Base-by-base conservation (phyloP, 768 basidiomycete genomes). In the Lentinula edodes region DNA sequence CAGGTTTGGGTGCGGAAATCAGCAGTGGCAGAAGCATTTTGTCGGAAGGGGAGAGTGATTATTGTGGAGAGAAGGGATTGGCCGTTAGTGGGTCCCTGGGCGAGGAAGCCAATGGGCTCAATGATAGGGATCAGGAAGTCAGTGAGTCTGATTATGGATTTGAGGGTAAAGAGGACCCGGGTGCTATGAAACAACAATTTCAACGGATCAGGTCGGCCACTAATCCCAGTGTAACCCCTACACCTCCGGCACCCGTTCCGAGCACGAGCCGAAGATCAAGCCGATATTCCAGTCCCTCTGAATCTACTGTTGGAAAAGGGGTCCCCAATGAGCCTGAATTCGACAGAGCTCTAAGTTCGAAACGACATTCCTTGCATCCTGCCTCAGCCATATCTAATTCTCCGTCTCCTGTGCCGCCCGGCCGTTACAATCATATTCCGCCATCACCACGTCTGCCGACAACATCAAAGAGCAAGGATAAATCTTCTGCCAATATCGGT, bases 61-160 rank as follows among this genome's bases (percentile, higher is more conserved):
- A 74, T 61, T 61, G 55, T 20, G 73, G 71, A 5, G 72, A 72
- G 61, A 69, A 75, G 42, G 77, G 74, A 3, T 61, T 77, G 10
- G 77, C 77, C 1, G 68, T 77, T n/a, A 72, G 73, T 48, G 71
- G 68, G 3, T 74, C 74, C 12, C 12, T 41, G 34, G 61, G 38
- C 64, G 59, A 41, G 69, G 72, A 35, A 41, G 50, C 61, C 12
- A 57, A 65, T 3, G 66, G 56, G 12, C 66, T 62, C 9, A 63
- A 69, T 34, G 74, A 72, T 23, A 6, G 23, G 4, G n/a, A 36
- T 23, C 41, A 36, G 32, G 45, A 28, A 35, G 16, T 18, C 2
- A 20, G 32, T 34, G 45, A 66, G 41, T 71, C 68, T 6, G 75
- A 75, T 61, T 70, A 73, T 61, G 68, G 52, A 23, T 70, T 70